Conservation (phyloP, 2,329 filamentous ascomycete genomes). For the Trichoderma afroharzianum region DNA sequence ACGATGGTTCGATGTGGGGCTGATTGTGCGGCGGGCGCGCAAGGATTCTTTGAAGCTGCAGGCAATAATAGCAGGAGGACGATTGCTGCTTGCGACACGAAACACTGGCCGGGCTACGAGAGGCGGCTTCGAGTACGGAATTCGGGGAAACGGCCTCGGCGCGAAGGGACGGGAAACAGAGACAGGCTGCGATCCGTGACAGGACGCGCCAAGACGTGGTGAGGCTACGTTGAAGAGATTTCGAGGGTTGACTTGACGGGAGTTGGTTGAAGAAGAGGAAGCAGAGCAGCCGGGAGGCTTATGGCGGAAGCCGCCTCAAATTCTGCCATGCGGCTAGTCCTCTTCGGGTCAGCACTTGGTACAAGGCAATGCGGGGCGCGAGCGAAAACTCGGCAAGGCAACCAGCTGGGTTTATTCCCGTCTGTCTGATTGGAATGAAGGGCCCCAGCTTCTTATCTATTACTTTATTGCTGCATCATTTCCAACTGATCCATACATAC, state of each 20-base stretch:
- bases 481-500: background rate
- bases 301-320: slow-evolving; percentile 15
- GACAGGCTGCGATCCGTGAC: background rate
- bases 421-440: background rate
- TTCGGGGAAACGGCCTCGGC: background rate
- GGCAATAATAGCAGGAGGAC: background rate
- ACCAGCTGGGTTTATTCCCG: background rate
- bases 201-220: background rate
- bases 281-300: slow-evolving; percentile 8
- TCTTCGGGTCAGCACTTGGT: background rate
- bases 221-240: slow-evolving; percentile 5
- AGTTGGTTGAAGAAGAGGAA: slow-evolving; percentile 13
- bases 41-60: slow-evolving; percentile 15
- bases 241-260: background rate
- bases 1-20: slow-evolving; percentile 17
- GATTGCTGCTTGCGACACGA: slow-evolving; percentile 8
- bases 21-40: slow-evolving; percentile 1
- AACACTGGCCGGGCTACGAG: slow-evolving; percentile 3
- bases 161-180: background rate
- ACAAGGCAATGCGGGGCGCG: slow-evolving; percentile 2
- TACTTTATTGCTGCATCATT: background rate
- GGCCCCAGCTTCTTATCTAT: background rate
- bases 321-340: slow-evolving; percentile 10
- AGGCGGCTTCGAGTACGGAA: background rate
- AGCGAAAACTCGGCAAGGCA: slow-evolving; percentile 1